Conservation (phyloP, 2,329 filamentous ascomycete species). For the Colletotrichum euphorbiae region DNA sequence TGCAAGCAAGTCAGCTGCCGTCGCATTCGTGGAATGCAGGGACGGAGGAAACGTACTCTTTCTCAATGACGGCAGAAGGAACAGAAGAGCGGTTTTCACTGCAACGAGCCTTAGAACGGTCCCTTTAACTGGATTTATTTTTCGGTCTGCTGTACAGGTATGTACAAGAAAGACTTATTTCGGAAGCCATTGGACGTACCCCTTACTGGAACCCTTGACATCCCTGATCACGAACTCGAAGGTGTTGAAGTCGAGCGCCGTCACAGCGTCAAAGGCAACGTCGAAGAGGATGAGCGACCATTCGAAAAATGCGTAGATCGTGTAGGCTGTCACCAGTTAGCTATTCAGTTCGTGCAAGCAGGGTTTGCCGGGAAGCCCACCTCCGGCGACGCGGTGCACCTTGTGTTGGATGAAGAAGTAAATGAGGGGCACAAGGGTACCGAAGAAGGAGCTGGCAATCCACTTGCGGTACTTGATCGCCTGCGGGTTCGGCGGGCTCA, state of each 20-base stretch:
- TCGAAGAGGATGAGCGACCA: constrained; percentile 96
- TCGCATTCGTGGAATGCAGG: neutral
- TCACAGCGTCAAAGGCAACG: constrained; percentile 95
- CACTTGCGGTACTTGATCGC: constrained; percentile 92
- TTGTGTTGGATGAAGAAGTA: constrained; percentile 99
- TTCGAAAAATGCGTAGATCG: constrained; percentile 97
- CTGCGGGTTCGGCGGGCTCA: constrained; percentile 85
- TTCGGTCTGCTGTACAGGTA: constrained; percentile 48
- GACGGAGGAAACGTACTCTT: constrained; percentile 71
- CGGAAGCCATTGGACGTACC: constrained; percentile 98
- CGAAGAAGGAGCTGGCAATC: constrained; percentile 86
- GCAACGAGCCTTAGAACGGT: constrained; percentile 55
- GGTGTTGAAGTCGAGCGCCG: constrained; percentile 87
- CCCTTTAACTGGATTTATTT: constrained; percentile 47
- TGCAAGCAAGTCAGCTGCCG: constrained; percentile 49
- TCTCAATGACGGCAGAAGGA: constrained; percentile 69
- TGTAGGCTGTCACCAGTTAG: constrained; percentile 77
- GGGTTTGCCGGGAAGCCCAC: constrained; percentile 63
- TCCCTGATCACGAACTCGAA: constrained; percentile 92
- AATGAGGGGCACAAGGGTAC: constrained; percentile 86
- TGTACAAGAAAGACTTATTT: constrained; percentile 72
- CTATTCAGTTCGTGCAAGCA: neutral
- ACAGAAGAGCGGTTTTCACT: constrained; percentile 62
- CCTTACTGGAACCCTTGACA: constrained; percentile 90
- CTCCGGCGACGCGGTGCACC: constrained; percentile 91